Evolutionary conservation across 192 early-diverging fungal species (phyloP), one percentile per base, ranked within the genome.

Genomic region (Linnemannia schmuckeri): DNA sequence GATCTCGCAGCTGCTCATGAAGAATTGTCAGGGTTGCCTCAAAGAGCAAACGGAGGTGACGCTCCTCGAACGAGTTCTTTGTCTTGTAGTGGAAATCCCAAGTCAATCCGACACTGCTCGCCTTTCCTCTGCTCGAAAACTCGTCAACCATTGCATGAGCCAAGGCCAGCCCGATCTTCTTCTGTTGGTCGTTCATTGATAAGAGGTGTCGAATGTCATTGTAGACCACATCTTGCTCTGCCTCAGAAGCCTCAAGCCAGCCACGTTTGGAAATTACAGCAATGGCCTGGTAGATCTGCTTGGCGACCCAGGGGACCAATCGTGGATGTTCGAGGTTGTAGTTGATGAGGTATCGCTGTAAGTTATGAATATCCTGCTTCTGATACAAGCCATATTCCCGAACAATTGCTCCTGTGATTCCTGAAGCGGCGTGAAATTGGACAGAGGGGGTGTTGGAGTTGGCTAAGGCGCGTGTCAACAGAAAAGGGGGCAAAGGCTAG

Each of bases 61-160:
- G 81, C 63, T 91, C 93, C 87, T 95, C 94, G 78, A 96, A 96
- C 30, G 88, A 90, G 33, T 83, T 83, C 75, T 94, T 93, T 47
- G 91, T 91, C 38, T 91, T 93, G 70, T 92, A 81, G 75, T 96
- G 93, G 74, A 92, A 93, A 77, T 96, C 93, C 89, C 90, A 93
- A 38, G 91, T 89, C 69, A 96, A 82, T 10, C 95, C 95, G 10
- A 95, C 89, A n/a, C 80, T 91, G 12, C 88, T 91, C 0, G 92
- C 86, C 75, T 92, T 91, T 35, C 88, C 89, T 55, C 85, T 73
- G 49, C 88, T 93, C 2, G 92, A 92, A 76, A 96, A 95, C 81
- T 95, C 93, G 82, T 93, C 94, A 13, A 94, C 81, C 15, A 94
- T 75, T 22, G 89, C 92, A 71, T 88, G 87, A 5, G 92, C 89